Base-by-base conservation (phyloP, 768 basidiomycete genomes). In the Termitomyces sp. region DNA sequence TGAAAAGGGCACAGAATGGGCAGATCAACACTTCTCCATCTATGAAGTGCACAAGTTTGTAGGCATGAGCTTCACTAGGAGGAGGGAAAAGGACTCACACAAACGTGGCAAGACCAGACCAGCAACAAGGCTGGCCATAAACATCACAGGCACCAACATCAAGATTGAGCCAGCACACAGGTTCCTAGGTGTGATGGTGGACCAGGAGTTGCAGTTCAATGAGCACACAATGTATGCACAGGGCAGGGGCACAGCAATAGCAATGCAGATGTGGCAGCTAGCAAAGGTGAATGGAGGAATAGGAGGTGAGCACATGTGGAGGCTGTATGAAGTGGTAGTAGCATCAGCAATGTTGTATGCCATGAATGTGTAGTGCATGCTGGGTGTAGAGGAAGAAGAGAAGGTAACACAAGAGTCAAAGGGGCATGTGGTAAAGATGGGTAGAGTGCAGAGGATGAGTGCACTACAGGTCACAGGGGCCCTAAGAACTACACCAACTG, bases 151-250 rank as follows among this genome's bases (percentile, higher is more conserved):
- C 12, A 22, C 37, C 5, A 6, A 7, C 1, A 39, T 58, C 2
- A 32, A 16, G 10, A 13, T 34, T 0, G 16, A 20, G 1, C 0
- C 36, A 1, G 4, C 33, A 9, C 26, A 56, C 36, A 63, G 55
- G n/a, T 66, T 59, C 54, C 54, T 68, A 18, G 65, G 60, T 0
- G 42, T 69, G 4, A 37, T 63, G 0, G 1, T 69, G 0, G 49
- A 69, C 33, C 46, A 68, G n/a, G 34, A 60, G 34, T 50, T 68
- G 0, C 2, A 27, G 0, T 69, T 63, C 59, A 62, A 47, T 3
- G 49, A 45, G 3, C 63, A 69, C 4, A 33, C 44, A 30, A 7
- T 59, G 2, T 55, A 5, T 10, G 20, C 20, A 24, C 20, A 30
- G 7, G 30, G 30, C 3, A 58, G 57, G 8, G 59, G 30, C 6